phyloP scores from a whole-genome alignment of 2,329 filamentous ascomycete species.

The Alternaria brassicae region DNA sequence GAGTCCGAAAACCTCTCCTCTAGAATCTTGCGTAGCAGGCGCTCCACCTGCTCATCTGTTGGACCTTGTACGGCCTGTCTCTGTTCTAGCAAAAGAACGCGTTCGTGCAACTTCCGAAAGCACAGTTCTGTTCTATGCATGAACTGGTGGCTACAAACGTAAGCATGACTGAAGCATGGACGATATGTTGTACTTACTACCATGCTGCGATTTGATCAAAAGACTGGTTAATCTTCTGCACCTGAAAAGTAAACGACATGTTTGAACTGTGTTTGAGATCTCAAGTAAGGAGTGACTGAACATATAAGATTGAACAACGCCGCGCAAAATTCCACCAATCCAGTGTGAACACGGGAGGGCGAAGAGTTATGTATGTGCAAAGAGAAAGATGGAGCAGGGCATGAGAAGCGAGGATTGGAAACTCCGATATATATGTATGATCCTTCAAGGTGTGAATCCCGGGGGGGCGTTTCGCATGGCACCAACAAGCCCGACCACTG shows the following conservation, averaged over 20 bases:
- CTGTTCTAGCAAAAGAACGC: conserved; percentile 36
- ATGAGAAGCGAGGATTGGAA: conserved; percentile 8
- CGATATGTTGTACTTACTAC: conserved; percentile 35
- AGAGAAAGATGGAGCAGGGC: not conserved
- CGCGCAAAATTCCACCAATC: not conserved
- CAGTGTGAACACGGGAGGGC: not conserved
- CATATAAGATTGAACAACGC: not conserved
- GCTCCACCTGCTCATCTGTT: conserved; percentile 46
- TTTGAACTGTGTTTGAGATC: not conserved
- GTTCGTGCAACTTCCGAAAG: conserved; percentile 39
- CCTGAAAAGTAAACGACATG: conserved; percentile 44
- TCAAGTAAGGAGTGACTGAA: not conserved
- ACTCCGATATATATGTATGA: conserved; percentile 29
- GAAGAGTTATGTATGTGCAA: not conserved
- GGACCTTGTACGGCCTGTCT: conserved; percentile 31
- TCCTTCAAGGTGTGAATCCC: conserved; percentile 17
- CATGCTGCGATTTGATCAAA: conserved; percentile 44
- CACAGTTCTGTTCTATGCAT: conserved; percentile 41
- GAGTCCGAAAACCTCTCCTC: conserved; percentile 39
- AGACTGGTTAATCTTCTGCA: conserved; percentile 43
- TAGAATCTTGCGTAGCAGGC: conserved; percentile 46
- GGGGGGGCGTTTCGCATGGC: conserved; percentile 22
- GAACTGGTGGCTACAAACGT: conserved; percentile 34
- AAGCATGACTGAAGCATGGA: conserved; percentile 3
- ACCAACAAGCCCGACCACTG: conserved; percentile 22